These are phyloP conservation scores for Westerdykella sp. DNA, from an alignment of 2,329 filamentous ascomycete genomes.

Conservation along the genomic window DNA sequence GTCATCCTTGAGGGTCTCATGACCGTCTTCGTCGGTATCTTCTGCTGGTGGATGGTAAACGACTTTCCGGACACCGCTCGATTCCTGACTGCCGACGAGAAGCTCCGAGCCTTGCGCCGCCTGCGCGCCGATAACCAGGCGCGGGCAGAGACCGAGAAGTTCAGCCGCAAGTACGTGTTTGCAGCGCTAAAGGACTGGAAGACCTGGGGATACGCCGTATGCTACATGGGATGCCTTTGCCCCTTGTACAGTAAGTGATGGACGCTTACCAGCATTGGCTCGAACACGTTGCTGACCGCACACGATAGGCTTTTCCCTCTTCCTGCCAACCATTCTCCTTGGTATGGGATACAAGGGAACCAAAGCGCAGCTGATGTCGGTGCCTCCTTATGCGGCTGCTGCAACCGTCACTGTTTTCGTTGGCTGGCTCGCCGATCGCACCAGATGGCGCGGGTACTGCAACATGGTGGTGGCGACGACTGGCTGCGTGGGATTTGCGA, in stretches of 20 bases:
- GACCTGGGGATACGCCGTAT: slow-evolving; percentile 49
- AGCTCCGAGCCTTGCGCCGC: slow-evolving; percentile 55
- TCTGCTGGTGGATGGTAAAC: slow-evolving; percentile 53
- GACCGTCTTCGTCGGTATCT: slow-evolving; percentile 32
- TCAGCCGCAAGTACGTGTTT: slow-evolving; percentile 36
- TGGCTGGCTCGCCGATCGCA: slow-evolving; percentile 71
- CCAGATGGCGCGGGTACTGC: slow-evolving; percentile 66
- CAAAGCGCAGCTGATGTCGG: slow-evolving; percentile 63
- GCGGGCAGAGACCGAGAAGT: slow-evolving; percentile 49
- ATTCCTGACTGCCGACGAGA: slow-evolving; percentile 49
- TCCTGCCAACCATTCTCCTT: slow-evolving; percentile 44
- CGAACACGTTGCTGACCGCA: neutral
- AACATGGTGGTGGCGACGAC: slow-evolving; percentile 68
- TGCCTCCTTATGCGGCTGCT: slow-evolving; percentile 69
- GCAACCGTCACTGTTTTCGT: slow-evolving; percentile 62
- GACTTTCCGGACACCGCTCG: slow-evolving; percentile 57
- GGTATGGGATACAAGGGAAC: slow-evolving; percentile 52
- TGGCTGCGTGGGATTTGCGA: slow-evolving; percentile 70
- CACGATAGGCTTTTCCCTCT: neutral
- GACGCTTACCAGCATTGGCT: neutral
- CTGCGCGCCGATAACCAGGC: slow-evolving; percentile 64
- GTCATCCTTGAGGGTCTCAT: slow-evolving; percentile 35
- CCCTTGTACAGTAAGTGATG: slow-evolving; percentile 30
- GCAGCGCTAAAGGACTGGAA: slow-evolving; percentile 45
- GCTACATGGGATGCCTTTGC: slow-evolving; percentile 58